A percentile compares a stretch with the other conserved stretches of the same genome.
phyloP scores from a whole-genome alignment of 1,139 yeast genomes.

The Blastobotrys ciferrii region DNA sequence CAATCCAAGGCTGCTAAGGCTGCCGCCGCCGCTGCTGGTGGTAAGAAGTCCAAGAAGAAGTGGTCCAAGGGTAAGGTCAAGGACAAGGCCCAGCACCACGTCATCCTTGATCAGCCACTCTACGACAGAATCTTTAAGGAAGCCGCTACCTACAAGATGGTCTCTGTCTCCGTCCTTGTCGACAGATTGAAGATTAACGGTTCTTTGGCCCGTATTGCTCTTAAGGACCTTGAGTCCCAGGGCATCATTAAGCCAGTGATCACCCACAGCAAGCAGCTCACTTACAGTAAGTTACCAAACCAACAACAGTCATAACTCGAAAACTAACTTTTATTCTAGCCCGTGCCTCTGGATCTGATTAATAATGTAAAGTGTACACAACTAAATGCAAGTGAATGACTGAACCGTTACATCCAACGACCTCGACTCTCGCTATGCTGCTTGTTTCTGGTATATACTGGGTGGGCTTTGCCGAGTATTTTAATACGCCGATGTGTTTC shows the following conservation, averaged over 20 bases:
- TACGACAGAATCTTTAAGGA: constrained; percentile 99
- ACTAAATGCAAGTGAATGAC: constrained; percentile 8
- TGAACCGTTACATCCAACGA: no score
- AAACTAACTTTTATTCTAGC: constrained; percentile 14
- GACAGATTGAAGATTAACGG: constrained; percentile 99
- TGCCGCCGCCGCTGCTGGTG: constrained; percentile 99
- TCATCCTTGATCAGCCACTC: constrained; percentile 95
- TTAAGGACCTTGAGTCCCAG: constrained; percentile 90
- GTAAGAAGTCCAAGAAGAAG: constrained; percentile 99
- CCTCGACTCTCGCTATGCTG: no score
- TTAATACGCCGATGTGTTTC: no score
- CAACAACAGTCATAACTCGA: not conserved
- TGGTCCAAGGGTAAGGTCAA: constrained; percentile 99
- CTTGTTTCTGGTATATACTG: no score
- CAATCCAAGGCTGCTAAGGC: constrained; percentile 99
- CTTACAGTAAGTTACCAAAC: constrained; percentile 52
- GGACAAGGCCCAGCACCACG: constrained; percentile 99
- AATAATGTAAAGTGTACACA: constrained; percentile 9
- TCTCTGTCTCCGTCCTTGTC: constrained; percentile 95
- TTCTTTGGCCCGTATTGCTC: constrained; percentile 97
- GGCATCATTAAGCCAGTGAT: constrained; percentile 95
- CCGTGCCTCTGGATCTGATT: constrained; percentile 24
- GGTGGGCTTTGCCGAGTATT: no score
- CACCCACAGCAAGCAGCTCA: constrained; percentile 94
- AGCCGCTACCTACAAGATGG: constrained; percentile 98